Evolutionary conservation across 2,329 filamentous ascomycete species (phyloP).

Genomic region (Aspergillus hiratsukae): DNA sequence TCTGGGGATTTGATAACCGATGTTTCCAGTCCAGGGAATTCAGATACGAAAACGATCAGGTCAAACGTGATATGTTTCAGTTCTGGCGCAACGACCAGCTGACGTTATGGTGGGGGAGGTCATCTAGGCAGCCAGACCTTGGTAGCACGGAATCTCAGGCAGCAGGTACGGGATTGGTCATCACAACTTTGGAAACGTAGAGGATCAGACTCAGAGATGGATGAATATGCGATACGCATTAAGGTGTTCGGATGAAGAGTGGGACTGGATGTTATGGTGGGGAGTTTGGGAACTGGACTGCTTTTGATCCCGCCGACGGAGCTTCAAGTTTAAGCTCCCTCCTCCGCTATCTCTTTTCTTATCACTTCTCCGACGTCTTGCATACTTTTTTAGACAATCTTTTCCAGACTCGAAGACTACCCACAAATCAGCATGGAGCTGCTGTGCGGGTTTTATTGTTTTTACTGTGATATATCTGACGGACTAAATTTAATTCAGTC

Average conservation of each 20-base stretch:
- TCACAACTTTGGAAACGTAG: background rate
- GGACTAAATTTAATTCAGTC: background rate
- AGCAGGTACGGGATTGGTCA: background rate
- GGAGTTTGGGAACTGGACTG: background rate
- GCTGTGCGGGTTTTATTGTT: background rate
- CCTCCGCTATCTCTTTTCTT: background rate
- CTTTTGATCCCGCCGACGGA: background rate
- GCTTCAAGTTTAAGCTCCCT: background rate
- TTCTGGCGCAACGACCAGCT: constrained; percentile 14
- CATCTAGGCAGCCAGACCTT: constrained; percentile 19
- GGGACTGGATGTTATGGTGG: background rate
- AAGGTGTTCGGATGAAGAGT: background rate
- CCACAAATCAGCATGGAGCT: background rate
- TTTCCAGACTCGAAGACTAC: background rate
- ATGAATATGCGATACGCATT: background rate
- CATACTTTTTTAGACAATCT: background rate
- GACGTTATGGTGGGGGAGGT: constrained; percentile 9
- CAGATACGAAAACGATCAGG: background rate
- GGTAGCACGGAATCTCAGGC: background rate
- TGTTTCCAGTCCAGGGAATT: constrained; percentile 1
- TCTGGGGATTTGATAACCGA: background rate
- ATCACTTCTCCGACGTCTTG: background rate
- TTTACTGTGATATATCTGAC: background rate
- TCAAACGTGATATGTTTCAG: constrained; percentile 9
- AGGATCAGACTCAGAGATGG: background rate